A percentile compares a stretch with the other conserved stretches of the same genome.
Evolutionary conservation across 306 rosid species (phyloP).

Genomic region (Dalbergia cultrata): DNA sequence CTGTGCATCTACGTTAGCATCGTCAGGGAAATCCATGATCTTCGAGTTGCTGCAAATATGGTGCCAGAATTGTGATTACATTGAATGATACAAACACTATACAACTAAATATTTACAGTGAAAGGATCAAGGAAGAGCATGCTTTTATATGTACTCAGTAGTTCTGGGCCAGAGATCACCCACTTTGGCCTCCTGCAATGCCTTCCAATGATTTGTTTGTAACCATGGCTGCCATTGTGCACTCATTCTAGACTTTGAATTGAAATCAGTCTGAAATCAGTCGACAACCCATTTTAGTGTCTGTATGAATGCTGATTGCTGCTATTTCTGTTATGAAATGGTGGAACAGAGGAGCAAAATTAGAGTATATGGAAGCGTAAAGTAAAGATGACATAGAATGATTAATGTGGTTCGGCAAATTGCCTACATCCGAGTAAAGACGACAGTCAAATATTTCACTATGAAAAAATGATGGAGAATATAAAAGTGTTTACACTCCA

Average conservation of each 20-base stretch:
- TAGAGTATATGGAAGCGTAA: too few species aligned
- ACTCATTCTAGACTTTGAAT: slow-evolving; percentile 22
- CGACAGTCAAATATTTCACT: too few species aligned
- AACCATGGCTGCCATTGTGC: slow-evolving; percentile 5
- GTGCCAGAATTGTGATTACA: background rate
- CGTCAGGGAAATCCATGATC: slow-evolving; percentile 8
- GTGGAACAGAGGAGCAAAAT: too few species aligned
- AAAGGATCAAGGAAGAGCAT: slow-evolving; percentile 28
- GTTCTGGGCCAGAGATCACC: background rate
- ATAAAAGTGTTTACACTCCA: too few species aligned
- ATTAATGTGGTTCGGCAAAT: too few species aligned
- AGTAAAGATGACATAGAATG: too few species aligned
- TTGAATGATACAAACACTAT: background rate
- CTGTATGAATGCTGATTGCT: slow-evolving; percentile 23
- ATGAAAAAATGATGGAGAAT: too few species aligned
- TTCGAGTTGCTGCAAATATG: slow-evolving; percentile 5
- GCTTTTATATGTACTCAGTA: background rate
- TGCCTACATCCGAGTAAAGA: too few species aligned
- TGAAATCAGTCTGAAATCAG: slow-evolving; percentile 41
- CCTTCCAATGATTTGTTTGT: slow-evolving; percentile 28
- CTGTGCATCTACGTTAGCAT: slow-evolving; percentile 25
- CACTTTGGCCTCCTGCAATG: slow-evolving; percentile 32
- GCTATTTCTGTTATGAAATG: too few species aligned
- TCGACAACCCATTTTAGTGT: slow-evolving; percentile 3
- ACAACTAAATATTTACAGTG: background rate